Percentiles rank a stretch among this genome's conserved stretches.
These are phyloP conservation scores for Musa schizocarpa DNA, from an alignment of 176 grass and related monocot species.

Conservation along the genomic window DNA sequence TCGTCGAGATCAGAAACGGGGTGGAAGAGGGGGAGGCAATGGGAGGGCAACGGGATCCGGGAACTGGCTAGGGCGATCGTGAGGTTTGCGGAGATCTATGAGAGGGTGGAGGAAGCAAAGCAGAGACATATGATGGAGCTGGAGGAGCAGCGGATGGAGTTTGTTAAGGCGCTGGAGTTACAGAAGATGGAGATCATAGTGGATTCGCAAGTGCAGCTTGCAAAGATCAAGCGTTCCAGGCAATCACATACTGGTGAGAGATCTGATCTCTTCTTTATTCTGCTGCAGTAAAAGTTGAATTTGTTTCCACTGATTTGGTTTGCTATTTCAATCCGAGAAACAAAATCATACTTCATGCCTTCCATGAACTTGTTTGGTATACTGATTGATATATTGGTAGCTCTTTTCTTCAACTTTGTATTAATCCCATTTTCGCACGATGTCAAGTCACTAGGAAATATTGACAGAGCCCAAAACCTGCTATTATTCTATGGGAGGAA, in stretches of 20 bases:
- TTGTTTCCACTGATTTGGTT: not conserved
- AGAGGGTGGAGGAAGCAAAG: slow-evolving; percentile 66
- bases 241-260: slow-evolving; percentile 41
- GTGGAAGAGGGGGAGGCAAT: slow-evolving; percentile 6
- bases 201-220: slow-evolving; percentile 69
- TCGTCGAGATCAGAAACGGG: slow-evolving; percentile 27
- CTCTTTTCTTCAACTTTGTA: not conserved
- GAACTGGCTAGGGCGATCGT: slow-evolving; percentile 65
- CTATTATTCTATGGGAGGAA: not conserved
- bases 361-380: not conserved
- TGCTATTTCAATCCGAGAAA: not conserved
- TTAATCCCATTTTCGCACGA: not conserved
- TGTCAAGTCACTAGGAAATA: not conserved
- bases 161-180: slow-evolving; percentile 69
- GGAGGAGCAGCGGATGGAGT: slow-evolving; percentile 72
- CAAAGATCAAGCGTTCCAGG: slow-evolving; percentile 49
- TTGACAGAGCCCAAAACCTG: not conserved
- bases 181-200: slow-evolving; percentile 86
- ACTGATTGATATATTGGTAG: not conserved
- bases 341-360: not conserved
- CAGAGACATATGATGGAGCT: slow-evolving; percentile 71
- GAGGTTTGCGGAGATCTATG: slow-evolving; percentile 78
- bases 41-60: slow-evolving; percentile 33
- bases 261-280: slow-evolving; percentile 11
- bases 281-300: not conserved